Base-by-base conservation (phyloP, 2,329 filamentous ascomycete genomes). In the Moelleriella libera region DNA sequence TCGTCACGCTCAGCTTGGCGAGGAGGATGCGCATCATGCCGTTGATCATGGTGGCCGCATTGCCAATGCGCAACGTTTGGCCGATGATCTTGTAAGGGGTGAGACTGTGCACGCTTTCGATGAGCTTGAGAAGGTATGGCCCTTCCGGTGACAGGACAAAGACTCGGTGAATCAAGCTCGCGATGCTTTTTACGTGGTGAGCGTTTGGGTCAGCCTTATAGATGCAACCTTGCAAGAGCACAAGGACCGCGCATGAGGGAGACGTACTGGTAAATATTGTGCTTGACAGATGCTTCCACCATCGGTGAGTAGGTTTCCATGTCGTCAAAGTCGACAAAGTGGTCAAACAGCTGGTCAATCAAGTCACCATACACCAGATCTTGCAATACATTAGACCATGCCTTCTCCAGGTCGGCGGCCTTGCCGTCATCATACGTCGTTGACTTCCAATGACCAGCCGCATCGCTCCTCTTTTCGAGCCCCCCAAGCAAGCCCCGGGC, bases 41-140 rank as follows among this genome's bases (percentile, higher is more conserved):
- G 56, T 75, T 84, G 48, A 90, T 81, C 85, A 92, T 89, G 21
- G 80, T 84, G 1, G 85, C 85, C 0, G 85, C 85, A 58, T 90
- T 92, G 5, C 85, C 83, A 11, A 89, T 73, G 41, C 79, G 77
- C 4, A 92, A 66, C 0, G 84, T 87, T 60, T 89, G 83, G 50
- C 80, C 75, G 45, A 89, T 71, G 52, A 87, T 68, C 41, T 75
- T 71, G 59, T 88, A 90, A 0, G 85, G 85, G 0, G 88, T 65
- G 48, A 89, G 68, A 48, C 74, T 77, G 61, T 89, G 81, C 9
- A 82, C 71, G 52, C 78, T 85, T 48, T 83, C 80, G 31, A 87
- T 64, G 40, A 89, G 73, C 49, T 82, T 82, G 21, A 88, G 67
- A 30, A 90, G 66, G 52, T 85, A 85, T 41, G 81, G 83, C 0